Base-by-base conservation (phyloP, 2,329 filamentous ascomycete species). In the Sphaerulina musiva region DNA sequence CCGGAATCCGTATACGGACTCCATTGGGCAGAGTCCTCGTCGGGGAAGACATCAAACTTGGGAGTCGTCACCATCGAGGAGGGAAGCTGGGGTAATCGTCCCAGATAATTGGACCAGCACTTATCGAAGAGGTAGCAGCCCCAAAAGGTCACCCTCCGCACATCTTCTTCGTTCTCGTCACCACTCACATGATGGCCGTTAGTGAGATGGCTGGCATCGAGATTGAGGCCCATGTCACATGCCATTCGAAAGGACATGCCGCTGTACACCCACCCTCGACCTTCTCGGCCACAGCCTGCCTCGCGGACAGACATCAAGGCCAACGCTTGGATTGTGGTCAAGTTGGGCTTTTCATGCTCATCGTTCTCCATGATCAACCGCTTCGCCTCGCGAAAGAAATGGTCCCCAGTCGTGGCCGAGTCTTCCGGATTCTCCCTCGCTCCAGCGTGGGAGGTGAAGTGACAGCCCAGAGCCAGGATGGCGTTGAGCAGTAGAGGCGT, bases 211-310 rank as follows among this genome's bases (percentile, higher is more conserved):
- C 82, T 81, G 1, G 86, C 81, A 66, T 95, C 87, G 14, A 96
- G 81, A 65, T 96, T 95, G 50, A 98, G 77, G 0, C 93, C 93
- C 59, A 98, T 81, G 65, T 98, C 93, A 69, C 87, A 87, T 0
- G 91, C 92, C 92, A 98, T 97, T 43, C 93, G 85, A 69, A 98
- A 97, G 65, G 88, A 93, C 88, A 98, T 96, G 47, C 93, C 92
- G 65, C 89, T 95, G 70, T 97, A 97, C 3, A 96, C 90, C 93
- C 93, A 98, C 1, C 93, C 93, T 70, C 93, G 95, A 39, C 89
- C 89, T 72, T 97, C 93, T 41, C 92, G 81, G 0, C 89, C 92
- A 69, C 92, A 97, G 1, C 93, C 93, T 2, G 92, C 93, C 74
- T 98, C 93, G 57, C 93, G 80, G 0, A 97, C 92, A 6, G 91